Evolutionary conservation across 495 filamentous ascomycete species (phyloP).

Genomic region (Parathielavia hyrcaniae): DNA sequence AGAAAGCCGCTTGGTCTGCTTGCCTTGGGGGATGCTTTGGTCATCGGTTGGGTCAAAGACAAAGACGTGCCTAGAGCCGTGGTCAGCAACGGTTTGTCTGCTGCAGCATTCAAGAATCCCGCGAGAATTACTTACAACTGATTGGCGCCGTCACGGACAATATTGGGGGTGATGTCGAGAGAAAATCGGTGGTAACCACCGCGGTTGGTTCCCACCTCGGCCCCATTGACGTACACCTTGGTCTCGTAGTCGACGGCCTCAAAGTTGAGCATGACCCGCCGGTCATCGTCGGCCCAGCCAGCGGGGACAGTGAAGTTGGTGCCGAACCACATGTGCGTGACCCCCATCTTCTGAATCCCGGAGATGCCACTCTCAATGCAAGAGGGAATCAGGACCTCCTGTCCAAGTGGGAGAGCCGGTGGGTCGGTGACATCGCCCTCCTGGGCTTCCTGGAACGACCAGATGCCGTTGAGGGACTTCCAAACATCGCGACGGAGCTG

Average conservation of each 20-base stretch:
- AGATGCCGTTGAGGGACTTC: slow-evolving; percentile 61
- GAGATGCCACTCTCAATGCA: slow-evolving; percentile 52
- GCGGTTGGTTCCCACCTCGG: slow-evolving; percentile 47
- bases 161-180: slow-evolving; percentile 50
- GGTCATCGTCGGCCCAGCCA: slow-evolving; percentile 34
- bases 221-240: slow-evolving; percentile 57
- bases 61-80: slow-evolving; percentile 46
- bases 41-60: slow-evolving; percentile 60
- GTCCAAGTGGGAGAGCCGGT: slow-evolving; percentile 37
- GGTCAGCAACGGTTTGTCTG: background rate
- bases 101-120: no score
- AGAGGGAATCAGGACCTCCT: slow-evolving; percentile 56
- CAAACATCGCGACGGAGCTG: slow-evolving; percentile 52
- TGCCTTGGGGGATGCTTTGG: slow-evolving; percentile 56
- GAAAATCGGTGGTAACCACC: slow-evolving; percentile 60
- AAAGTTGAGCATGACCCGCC: slow-evolving; percentile 55
- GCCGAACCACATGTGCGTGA: slow-evolving; percentile 55
- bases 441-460: slow-evolving; percentile 52
- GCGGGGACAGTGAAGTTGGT: slow-evolving; percentile 51
- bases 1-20: slow-evolving; percentile 51
- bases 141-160: slow-evolving; percentile 45
- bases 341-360: slow-evolving; percentile 47
- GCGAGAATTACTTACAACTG: slow-evolving; percentile 47
- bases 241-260: slow-evolving; percentile 65
- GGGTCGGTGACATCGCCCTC: slow-evolving; percentile 38